Evolutionary conservation across 1,139 yeast genomes (phyloP), one percentile per base, ranked within the genome.

Genomic region (Lodderomyces beijingensis): DNA sequence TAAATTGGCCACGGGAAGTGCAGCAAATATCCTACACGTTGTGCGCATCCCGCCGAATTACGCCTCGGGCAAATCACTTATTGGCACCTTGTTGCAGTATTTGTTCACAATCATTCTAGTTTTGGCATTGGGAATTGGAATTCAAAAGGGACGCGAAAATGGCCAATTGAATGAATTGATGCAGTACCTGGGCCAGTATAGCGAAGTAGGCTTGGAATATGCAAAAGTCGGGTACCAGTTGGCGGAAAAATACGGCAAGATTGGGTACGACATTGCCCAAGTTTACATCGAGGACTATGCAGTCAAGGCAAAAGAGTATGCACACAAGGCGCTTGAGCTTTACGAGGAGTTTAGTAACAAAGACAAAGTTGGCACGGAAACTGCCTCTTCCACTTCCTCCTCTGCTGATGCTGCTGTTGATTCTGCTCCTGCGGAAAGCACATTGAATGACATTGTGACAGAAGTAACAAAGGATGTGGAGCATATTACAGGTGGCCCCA

Each of bases 1-100:
- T 26, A 64, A 72, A 35, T 60, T 88, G 31, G 94, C 89, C 1
- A 75, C 89, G 11, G 83, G 80, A 0, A 82, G 95, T 30, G 94
- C 93, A 2, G 86, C 94, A 2, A 82, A 84, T 41, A 72, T 87
- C 1, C 72, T 88, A 25, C 76, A 71, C 42, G 77, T 87, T 5
- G 60, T 78, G 38, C 68, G 65, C 38, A 54, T 86, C 16, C 89
- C 93, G 3, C 58, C 57, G n/a, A 68, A 66, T 17, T 65, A 65
- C 41, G 61, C 71, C 2, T 53, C 54, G 9, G 65, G 75, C 2
- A 63, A 64, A 31, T 72, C 82, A 1, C 35, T 55, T 18, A 50
- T 67, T 32, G 70, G 73, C 13, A 50, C 66, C 9, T 43, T 71
- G 26, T 50, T 70, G 49, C 57, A 55, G 33, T 55, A 65, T 33